Base-by-base conservation (phyloP, 2,329 filamentous ascomycete species). In the Penicillium sclerotigenum region DNA sequence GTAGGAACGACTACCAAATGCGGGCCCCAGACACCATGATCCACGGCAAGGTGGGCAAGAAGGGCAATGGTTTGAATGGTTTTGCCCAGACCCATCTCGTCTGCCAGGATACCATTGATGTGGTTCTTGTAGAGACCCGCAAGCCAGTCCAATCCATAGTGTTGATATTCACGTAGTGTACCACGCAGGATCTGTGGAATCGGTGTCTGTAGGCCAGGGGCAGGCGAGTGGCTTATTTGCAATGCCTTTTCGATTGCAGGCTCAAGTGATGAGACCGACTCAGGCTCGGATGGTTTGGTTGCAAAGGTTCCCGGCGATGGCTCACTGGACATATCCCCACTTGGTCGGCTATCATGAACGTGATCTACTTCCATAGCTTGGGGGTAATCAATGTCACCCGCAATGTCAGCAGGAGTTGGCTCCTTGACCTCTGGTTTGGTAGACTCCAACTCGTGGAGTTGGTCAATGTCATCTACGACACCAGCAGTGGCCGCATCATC, bases 31-130 rank as follows among this genome's bases (percentile, higher is more conserved):
- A 96, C 86, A 67, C 91, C 86, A 69, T 96, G 89, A 37, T 91
- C 83, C 59, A 92, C 92, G 9, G 95, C 94, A 34, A 99, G 81
- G 71, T 99, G 93, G 5, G 94, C 94, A 36, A 99, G 80, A 3
- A 99, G 79, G 4, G 95, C 88, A 67, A 99, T 99, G 0, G 94
- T 99, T 71, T 99, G 94, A 45, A 99, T 97, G 0, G 94, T 99
- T 75, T 99, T 99, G 9, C 94, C 94, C 3, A 99, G 82, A 61
- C 94, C 94, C 94, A 99, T 99, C 72, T 99, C 94, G 69, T 99
- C 95, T 1, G 94, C 94, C 20, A 99, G 79, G 52, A 99, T 99
- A 22, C 94, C 94, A 68, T 97, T 99, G 26, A 93, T 96, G 60
- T 89, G 88, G 61, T 94, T 95, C 16, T 87, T 87, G 71, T 99